A percentile compares a stretch with the other conserved stretches of the same genome.
These are phyloP conservation scores for Jaenimonas drosophilae DNA, from an alignment of 208 protist species.

Conservation along the genomic window DNA sequence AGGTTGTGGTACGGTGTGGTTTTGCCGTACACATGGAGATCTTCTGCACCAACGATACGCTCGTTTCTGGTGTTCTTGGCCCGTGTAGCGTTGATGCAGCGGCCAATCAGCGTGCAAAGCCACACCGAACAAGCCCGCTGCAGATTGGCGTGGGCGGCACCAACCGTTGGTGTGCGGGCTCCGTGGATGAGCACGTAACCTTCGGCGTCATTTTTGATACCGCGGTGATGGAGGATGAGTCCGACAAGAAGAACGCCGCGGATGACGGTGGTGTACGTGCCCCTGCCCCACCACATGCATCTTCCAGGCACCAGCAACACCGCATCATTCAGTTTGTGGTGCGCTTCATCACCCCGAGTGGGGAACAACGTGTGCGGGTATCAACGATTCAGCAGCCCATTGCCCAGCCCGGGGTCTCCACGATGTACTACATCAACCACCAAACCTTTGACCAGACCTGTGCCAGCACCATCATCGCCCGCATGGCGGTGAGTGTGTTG, in stretches of 20 bases:
- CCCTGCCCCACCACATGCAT: too few species aligned
- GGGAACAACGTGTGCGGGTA: constrained; percentile 79
- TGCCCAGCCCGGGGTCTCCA: constrained; percentile 21
- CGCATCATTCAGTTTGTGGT: constrained; percentile 94
- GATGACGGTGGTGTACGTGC: not conserved
- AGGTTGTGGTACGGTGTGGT: constrained; percentile 15
- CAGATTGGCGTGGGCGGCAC: constrained; percentile 50
- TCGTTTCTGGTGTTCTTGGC: constrained; percentile 59
- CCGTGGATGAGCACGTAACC: constrained; percentile 44
- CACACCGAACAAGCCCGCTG: constrained; percentile 15
- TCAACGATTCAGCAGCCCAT: constrained; percentile 73
- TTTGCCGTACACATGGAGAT: constrained; percentile 64
- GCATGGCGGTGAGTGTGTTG: constrained; percentile 62
- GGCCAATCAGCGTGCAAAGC: constrained; percentile 17
- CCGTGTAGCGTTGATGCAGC: constrained; percentile 49
- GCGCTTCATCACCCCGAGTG: constrained; percentile 80
- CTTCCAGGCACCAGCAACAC: too few species aligned
- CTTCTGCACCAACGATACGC: constrained; percentile 61
- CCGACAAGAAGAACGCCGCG: not conserved
- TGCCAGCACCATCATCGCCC: constrained; percentile 58
- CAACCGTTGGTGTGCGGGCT: constrained; percentile 52
- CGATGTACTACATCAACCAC: constrained; percentile 32
- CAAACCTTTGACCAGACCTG: constrained; percentile 95
- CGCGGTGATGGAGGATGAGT: constrained; percentile 27
- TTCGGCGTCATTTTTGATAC: constrained; percentile 76